Evolutionary conservation across 2,329 filamentous ascomycete species (phyloP).

Genomic region (Graphiopsis chlorocephala): DNA sequence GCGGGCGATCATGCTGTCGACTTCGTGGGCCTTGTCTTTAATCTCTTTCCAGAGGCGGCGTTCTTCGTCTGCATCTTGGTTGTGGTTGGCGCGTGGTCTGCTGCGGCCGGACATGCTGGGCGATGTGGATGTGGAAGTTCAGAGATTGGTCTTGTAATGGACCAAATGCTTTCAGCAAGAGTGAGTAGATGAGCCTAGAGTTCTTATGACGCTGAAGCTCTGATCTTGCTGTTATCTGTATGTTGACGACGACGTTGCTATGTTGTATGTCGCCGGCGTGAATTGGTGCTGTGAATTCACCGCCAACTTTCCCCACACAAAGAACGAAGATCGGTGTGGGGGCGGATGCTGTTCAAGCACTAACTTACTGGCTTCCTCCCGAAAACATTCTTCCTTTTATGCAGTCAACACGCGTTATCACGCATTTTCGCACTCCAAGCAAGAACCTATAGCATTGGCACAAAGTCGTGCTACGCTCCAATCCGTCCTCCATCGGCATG

Average conservation of each 20-base stretch:
- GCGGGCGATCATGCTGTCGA: slow-evolving; percentile 43
- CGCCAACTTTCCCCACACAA: neutral
- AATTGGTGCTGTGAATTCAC: neutral
- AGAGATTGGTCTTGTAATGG: neutral
- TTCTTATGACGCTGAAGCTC: neutral
- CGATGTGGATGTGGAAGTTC: neutral
- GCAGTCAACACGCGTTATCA: neutral
- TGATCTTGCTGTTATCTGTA: neutral
- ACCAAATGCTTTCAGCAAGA: neutral
- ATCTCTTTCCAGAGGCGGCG: slow-evolving; percentile 50
- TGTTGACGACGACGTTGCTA: neutral
- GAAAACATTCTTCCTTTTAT: neutral
- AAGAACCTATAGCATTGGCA: no score
- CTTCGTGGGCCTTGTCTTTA: slow-evolving; percentile 43
- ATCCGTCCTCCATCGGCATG: no score
- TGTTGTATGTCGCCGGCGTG: neutral
- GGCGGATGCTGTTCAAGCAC: neutral
- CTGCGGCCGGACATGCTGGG: slow-evolving; percentile 46
- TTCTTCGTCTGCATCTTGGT: slow-evolving; percentile 52
- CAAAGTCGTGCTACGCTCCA: no score
- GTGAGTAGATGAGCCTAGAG: no score
- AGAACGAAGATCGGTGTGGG: neutral
- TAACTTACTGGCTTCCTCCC: neutral
- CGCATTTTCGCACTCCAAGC: neutral
- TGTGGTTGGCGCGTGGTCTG: slow-evolving; percentile 42